A percentile compares a stretch with the other conserved stretches of the same genome.
These are phyloP conservation scores for Debaryomyces fabryi DNA, from an alignment of 1,139 yeast species.

Conservation along the genomic window DNA sequence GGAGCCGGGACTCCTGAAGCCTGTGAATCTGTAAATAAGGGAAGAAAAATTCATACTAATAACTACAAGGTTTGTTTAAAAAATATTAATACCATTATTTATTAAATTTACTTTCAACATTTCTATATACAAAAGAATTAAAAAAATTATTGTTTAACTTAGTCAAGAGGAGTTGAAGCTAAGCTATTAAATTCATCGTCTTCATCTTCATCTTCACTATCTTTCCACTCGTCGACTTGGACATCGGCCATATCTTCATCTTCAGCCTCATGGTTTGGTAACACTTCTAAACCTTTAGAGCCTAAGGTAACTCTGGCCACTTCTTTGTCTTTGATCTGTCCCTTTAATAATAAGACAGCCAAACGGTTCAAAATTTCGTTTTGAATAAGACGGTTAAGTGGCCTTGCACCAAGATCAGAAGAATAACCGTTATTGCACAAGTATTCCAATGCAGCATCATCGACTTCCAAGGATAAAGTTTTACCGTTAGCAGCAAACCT, in stretches of 20 bases:
- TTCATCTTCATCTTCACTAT: slow-evolving; percentile 56
- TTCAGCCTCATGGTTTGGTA: slow-evolving; percentile 82
- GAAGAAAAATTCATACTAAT: background rate
- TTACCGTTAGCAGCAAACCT: slow-evolving; percentile 86
- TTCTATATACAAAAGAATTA: background rate
- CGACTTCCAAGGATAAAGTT: slow-evolving; percentile 67
- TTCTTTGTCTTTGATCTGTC: slow-evolving; percentile 88
- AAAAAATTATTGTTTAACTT: background rate
- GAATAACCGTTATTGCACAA: slow-evolving; percentile 86
- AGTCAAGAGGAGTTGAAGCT: slow-evolving; percentile 1
- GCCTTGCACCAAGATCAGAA: slow-evolving; percentile 94
- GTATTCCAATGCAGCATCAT: slow-evolving; percentile 76
- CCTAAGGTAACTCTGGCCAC: slow-evolving; percentile 66
- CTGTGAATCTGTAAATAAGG: too few relatives aligned
- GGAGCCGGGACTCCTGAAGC: too few relatives aligned
- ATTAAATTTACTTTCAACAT: background rate
- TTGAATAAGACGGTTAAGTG: slow-evolving; percentile 92
- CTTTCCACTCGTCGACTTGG: slow-evolving; percentile 59
- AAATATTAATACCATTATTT: background rate
- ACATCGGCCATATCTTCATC: slow-evolving; percentile 58
- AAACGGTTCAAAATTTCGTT: slow-evolving; percentile 80
- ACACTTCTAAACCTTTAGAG: slow-evolving; percentile 68
- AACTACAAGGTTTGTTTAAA: background rate
- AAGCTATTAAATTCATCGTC: slow-evolving; percentile 21
- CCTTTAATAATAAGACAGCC: slow-evolving; percentile 85